phyloP scores from a whole-genome alignment of 305 asterid species.

The Coffea humblotiana region DNA sequence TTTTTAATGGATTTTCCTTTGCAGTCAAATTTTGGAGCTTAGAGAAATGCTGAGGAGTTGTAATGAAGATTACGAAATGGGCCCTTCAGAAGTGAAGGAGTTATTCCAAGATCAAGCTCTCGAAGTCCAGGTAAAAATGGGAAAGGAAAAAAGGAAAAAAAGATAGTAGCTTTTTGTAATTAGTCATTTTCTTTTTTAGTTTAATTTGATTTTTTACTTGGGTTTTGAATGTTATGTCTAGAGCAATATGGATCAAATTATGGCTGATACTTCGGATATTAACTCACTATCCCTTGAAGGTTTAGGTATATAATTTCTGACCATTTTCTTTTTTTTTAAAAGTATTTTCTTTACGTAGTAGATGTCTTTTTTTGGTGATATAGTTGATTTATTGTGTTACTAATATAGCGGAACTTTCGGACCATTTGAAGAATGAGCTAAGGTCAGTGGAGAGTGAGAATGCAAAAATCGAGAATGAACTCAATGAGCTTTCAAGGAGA shows the following conservation, averaged over 20 bases:
- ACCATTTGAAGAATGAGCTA: conserved; percentile 52
- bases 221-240: conserved; percentile 28
- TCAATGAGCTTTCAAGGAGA: conserved; percentile 51
- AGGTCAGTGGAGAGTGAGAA: conserved; percentile 54
- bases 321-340: neutral
- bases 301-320: conserved; percentile 34
- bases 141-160: neutral
- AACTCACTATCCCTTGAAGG: conserved; percentile 45
- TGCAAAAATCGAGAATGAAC: conserved; percentile 45
- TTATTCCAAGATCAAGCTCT: conserved; percentile 34
- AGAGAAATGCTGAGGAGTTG: conserved; percentile 30
- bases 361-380: neutral
- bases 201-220: conserved; percentile 6
- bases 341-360: neutral
- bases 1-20: neutral
- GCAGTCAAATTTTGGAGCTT: conserved; percentile 66
- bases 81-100: conserved; percentile 40
- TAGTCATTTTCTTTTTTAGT: conserved; percentile 1
- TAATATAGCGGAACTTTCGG: conserved; percentile 51
- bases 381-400: conserved; percentile 2
- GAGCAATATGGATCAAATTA: conserved; percentile 45
- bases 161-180: conserved; percentile 1
- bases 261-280: conserved; percentile 43
- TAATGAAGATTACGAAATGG: conserved; percentile 18
- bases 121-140: conserved; percentile 56